Evolutionary conservation across 352 stramenopile species (phyloP), one percentile per base, ranked within the genome.

Genomic region (Phytophthora litchii): DNA sequence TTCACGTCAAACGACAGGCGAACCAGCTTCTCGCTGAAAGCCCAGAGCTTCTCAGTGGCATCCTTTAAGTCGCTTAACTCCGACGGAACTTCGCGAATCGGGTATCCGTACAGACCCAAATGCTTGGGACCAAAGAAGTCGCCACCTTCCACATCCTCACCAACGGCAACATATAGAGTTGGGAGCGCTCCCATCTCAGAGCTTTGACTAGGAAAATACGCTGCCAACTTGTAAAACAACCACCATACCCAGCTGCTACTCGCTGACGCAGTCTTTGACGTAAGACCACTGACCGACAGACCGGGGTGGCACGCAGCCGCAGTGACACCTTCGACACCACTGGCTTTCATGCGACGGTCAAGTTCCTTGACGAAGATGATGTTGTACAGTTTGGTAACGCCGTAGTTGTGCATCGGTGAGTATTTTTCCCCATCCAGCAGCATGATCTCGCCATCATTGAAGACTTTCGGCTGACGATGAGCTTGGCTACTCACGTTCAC

Each of bases 331-430:
- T 38, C 14, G 20, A 80, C 43, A 8, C 36, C 57, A 0, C 23
- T 35, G 0, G 55, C 48, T 20, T 65, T 57, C 8, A 80, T 21
- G 4, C 77, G 72, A 4, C 76, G 67, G 20, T 77, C 20, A 3
- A 89, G 64, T 40, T 88, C 77, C 0, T 52, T 44, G 20, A 56
- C 76, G 54, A 86, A 88, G n/a, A 89, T 27, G 23, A 27, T 27
- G 23, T 27, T 27, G 23, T 27, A 27, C 23, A 27, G 23, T 5
- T 27, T 27, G 23, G 23, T 27, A 27, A 27, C 23, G 5, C 23
- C 23, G 23, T 27, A 27, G 23, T 27, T 27, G 3, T 27, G 23
- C 23, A 27, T 27, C 23, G 23, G 23, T 5, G 23, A 27, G 5
- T 27, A 27, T 27, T 27, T 27, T 5, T 27, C 23, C 5, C 5